Evolutionary conservation across 2,329 filamentous ascomycete species (phyloP), one percentile per base, ranked within the genome.

Genomic region (Pestalotiopsis sp.): DNA sequence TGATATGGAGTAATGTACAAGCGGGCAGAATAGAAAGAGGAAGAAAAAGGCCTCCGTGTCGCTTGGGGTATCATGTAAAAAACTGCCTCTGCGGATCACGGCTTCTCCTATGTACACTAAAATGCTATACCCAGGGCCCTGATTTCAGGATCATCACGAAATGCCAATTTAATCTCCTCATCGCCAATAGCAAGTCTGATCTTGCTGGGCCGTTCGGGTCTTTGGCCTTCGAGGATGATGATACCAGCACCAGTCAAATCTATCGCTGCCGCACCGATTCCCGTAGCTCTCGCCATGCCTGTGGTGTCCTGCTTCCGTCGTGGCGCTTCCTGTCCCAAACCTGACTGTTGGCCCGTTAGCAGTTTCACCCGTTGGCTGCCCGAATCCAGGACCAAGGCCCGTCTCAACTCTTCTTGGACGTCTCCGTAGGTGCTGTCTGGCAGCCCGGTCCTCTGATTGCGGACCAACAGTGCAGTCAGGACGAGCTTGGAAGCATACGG

Each of bases 391-490:
- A 87, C 82, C 2, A 88, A 88, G 69, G 95, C 88, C 39, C 89
- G 88, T 75, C 90, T 91, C 68, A 93, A 91, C 81, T 99, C 96
- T 74, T 97, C 94, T 6, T 97, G 84, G 4, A 98, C 91, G 73
- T 98, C 96, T 23, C 94, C 94, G 69, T 97, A 89, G 0, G 94
- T 92, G 66, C 93, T 95, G 82, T 99, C 96, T 1, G 90, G 90
- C 64, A 98, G 86, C 3, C 96, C 96, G 1, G 93, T 96, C 66
- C 95, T 87, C 70, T 95, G 90, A 45, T 93, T 91, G 31, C 94
- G 88, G 36, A 93, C 88, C 49, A 98, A 81, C 17, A 99, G 84
- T 6, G 94, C 94, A 1, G 93, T 91, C 66, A 99, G 89, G 73
- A 98, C 90, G 45, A 98, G 84, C 77, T 98, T 98, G 13, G 92